Base-by-base conservation (phyloP, 495 filamentous ascomycete genomes). In the Tirmania nivea region DNA sequence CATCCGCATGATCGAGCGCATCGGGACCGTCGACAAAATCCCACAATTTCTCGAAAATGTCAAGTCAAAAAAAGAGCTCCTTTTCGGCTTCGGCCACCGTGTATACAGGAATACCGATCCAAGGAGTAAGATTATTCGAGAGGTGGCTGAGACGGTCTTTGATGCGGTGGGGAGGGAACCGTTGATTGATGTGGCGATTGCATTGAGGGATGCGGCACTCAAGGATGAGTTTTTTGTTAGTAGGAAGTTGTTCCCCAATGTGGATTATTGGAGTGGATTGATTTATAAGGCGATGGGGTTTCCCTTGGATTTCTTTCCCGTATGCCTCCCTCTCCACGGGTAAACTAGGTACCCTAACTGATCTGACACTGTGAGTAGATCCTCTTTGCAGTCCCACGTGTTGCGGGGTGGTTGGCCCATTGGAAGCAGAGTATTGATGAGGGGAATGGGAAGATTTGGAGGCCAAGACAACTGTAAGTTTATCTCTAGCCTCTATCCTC, bases 71-170 rank as follows among this genome's bases (percentile, higher is more conserved):
- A 69, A 71, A 50, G 63, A 66, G 25, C 75, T 74, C 42, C 60
- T 79, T 2, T 76, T 75, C 53, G 77, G 76, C n/a, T 77, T 75
- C 54, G 77, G 77, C 6, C 75, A 79, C 62, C 71, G 76, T 10
- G 67, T 74, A 0, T 78, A 77, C 56, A 71, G 72, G 52, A 71
- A 68, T 1, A 65, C 69, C 2, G 76, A 79, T 53, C 75, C 74
- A 9, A 68, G 76, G 7, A 66, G 70, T 31, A 62, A 58, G 10
- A 67, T 69, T 12, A 76, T 78, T 52, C 66, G 67, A 48, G 61
- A 63, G 16, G 69, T 77, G 7, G 55, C 78, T 0, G 57, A 69
- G 14, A 69, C 69, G 52, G 64, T 70, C 8, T 60, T 70, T 12
- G 58, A 65, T 10, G 63, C 65, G 1, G 65, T 49, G 55, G 64